Percentiles rank a stretch among this genome's conserved stretches.
phyloP scores from a whole-genome alignment of 2,329 filamentous ascomycete genomes.

The Sclerotinia nivalis region DNA sequence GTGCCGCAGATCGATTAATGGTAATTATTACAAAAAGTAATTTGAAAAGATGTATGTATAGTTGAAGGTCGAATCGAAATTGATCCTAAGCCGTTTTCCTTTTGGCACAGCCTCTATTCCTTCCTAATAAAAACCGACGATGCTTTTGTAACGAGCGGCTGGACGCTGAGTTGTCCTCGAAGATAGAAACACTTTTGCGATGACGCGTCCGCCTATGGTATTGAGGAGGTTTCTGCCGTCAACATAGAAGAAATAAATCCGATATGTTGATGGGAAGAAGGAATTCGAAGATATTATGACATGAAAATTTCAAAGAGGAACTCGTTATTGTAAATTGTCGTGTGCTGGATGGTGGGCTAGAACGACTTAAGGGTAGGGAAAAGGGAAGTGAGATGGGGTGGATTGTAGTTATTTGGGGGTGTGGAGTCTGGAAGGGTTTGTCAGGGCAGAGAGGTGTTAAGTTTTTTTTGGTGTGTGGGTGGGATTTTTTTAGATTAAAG shows the following conservation, averaged over 20 bases:
- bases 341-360: slow-evolving; percentile 4
- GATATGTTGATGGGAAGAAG: slow-evolving; percentile 30
- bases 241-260: slow-evolving; percentile 23
- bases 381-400: slow-evolving; percentile 15
- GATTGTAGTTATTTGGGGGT: slow-evolving; percentile 21
- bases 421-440: slow-evolving; percentile 2
- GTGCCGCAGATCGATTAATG: slow-evolving; percentile 16
- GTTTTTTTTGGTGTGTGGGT: background rate
- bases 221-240: slow-evolving; percentile 28
- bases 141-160: slow-evolving; percentile 38
- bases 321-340: slow-evolving; percentile 4
- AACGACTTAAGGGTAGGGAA: slow-evolving; percentile 1
- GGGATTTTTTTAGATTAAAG: background rate
- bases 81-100: background rate
- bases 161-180: slow-evolving; percentile 39
- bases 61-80: slow-evolving; percentile 3
- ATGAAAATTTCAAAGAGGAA: slow-evolving; percentile 10
- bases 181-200: slow-evolving; percentile 33
- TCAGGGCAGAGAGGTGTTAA: background rate
- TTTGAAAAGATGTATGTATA: background rate
- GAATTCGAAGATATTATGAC: slow-evolving; percentile 34
- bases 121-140: slow-evolving; percentile 1
- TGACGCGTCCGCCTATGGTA: slow-evolving; percentile 37
- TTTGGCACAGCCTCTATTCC: slow-evolving; percentile 20
- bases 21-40: slow-evolving; percentile 12